Evolutionary conservation across 352 stramenopile genomes (phyloP).

Genomic region (Phytopythium delawarense): DNA sequence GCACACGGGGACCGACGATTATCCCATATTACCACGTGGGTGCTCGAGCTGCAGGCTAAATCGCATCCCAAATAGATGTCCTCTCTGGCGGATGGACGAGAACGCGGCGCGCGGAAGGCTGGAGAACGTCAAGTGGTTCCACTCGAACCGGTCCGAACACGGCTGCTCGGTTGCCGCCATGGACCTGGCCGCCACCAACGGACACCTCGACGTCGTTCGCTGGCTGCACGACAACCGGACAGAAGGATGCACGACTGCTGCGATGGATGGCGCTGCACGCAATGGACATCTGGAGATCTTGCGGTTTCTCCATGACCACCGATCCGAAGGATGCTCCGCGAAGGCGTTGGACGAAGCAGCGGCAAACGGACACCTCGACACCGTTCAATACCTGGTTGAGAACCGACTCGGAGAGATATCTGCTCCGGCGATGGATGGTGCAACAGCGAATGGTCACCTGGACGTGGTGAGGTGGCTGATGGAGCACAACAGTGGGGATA

Average conservation of each 20-base stretch:
- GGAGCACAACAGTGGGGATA: neutral
- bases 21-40: too few species aligned
- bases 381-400: neutral
- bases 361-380: neutral
- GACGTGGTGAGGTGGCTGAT: neutral
- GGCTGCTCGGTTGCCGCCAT: constrained; percentile 17
- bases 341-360: neutral
- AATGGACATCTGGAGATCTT: constrained; percentile 29
- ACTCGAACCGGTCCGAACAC: constrained; percentile 3
- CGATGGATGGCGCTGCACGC: constrained; percentile 29
- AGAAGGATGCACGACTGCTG: constrained; percentile 15
- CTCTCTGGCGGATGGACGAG: neutral
- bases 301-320: constrained; percentile 25
- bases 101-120: constrained; percentile 14
- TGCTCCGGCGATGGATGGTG: neutral
- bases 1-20: neutral
- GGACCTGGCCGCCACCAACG: constrained; percentile 15
- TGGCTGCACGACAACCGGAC: constrained; percentile 18
- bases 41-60: too few species aligned
- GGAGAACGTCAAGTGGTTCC: constrained; percentile 27
- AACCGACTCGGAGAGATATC: neutral
- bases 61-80: too few species aligned
- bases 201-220: constrained; percentile 16
- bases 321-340: constrained; percentile 11
- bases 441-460: neutral